phyloP scores from a whole-genome alignment of 2,329 filamentous ascomycete genomes.

The Cercospora nicotianae region DNA sequence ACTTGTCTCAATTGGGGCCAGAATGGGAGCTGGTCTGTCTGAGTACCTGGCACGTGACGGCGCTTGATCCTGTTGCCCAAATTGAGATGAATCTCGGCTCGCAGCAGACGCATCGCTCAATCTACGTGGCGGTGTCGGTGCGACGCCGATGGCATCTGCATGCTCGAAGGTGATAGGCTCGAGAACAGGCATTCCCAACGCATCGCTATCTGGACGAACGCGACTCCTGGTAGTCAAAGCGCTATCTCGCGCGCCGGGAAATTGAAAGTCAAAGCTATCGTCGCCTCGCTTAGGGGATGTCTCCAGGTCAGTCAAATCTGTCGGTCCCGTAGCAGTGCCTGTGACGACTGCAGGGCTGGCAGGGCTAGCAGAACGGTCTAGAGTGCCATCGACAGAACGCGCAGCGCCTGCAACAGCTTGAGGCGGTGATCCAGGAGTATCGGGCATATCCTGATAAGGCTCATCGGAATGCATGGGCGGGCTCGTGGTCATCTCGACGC shows the following conservation, averaged over 20 bases:
- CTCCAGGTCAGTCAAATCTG: constrained; percentile 15
- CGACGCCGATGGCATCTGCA: constrained; percentile 22
- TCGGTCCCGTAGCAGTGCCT: neutral
- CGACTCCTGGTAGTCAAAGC: constrained; percentile 15
- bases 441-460: constrained; percentile 36
- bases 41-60: constrained; percentile 17
- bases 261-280: constrained; percentile 29
- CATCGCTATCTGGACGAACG: constrained; percentile 25
- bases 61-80: constrained; percentile 3
- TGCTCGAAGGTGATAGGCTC: constrained; percentile 28
- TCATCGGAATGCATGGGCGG: constrained; percentile 36
- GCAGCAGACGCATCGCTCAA: constrained; percentile 18
- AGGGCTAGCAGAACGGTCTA: constrained; percentile 23
- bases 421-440: constrained; percentile 19
- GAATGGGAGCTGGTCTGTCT: constrained; percentile 29
- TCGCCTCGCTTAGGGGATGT: constrained; percentile 5
- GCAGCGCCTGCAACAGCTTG: constrained; percentile 26
- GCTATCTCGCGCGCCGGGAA: constrained; percentile 20
- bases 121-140: constrained; percentile 14
- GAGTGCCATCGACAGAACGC: constrained; percentile 14
- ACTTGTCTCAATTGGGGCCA: constrained; percentile 34
- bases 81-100: constrained; percentile 7
- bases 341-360: neutral
- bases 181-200: constrained; percentile 24
- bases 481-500: constrained; percentile 38